Evolutionary conservation across 225 moss, liverwort and hornwort species (phyloP), one percentile per base, ranked within the genome.

Genomic region (Physcomitrium patens): DNA sequence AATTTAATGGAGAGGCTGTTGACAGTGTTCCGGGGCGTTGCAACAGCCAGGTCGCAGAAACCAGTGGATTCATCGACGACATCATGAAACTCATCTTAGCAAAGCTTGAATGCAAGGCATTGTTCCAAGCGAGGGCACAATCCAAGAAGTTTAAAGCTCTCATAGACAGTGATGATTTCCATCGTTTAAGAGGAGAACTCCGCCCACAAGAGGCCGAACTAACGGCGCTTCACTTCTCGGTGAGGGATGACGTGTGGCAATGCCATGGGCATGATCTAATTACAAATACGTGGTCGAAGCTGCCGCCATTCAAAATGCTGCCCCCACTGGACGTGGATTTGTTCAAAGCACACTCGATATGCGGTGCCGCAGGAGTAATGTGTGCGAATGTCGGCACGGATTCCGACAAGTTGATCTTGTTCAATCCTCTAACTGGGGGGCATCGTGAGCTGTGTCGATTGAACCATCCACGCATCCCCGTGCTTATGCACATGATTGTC

Each of bases 341-440:
- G 8, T 80, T 77, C 47, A 80, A 86, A 6, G 79, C 82, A 8
- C 77, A 63, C 7, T 69, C 77, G 0, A 0, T 75, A 0, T 79
- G 77, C 8, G 16, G 74, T 0, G 26, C 6, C 0, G 20, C 22
- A 0, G 83, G 83, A 0, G 50, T 83, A 0, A 13, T 80, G 9
- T 80, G 80, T 18, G 66, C 70, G 18, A 75, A 83, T 23, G 55
- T 77, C 6, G 79, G 83, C 0, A 80, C 74, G 44, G 12, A 13
- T 0, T 3, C 48, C 0, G 55, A 53, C 0, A 37, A 63, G 1
- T 0, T 80, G 0, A 56, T 86, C 0, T 41, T 78, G 0, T 75
- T 76, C 46, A 83, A 86, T 0, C 80, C 80, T 13, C 42, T 80
- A 0, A 56, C 63, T 0, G 1, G 53, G 16, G 0, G 16, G 0